Evolutionary conservation across 148 eudicot genomes (phyloP).

Genomic region (Amaranthus palmeri): DNA sequence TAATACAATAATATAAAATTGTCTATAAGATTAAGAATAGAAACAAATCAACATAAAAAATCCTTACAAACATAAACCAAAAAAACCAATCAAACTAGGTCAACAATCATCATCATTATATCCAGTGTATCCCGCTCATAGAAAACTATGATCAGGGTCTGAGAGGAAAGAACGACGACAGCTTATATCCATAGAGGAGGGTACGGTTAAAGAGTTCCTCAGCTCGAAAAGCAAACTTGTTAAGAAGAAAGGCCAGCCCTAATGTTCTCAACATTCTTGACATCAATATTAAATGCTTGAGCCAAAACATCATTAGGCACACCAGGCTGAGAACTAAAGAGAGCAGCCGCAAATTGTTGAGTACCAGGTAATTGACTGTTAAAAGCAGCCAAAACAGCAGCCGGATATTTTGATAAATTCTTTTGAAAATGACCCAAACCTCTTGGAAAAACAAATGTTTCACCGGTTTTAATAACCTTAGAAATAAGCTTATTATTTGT

Average conservation of each 20-base stretch:
- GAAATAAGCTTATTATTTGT: constrained; percentile 24
- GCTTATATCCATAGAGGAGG: too few relatives aligned
- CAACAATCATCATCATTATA: too few relatives aligned
- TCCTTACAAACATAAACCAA: too few relatives aligned
- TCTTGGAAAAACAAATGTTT: constrained; percentile 28
- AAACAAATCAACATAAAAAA: too few relatives aligned
- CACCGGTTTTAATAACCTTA: constrained; percentile 26
- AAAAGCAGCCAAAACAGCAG: constrained; percentile 32
- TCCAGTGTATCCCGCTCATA: too few relatives aligned
- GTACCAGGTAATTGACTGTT: constrained; percentile 38
- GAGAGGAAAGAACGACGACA: too few relatives aligned
- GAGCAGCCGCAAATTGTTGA: constrained; percentile 28
- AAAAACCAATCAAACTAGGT: too few relatives aligned
- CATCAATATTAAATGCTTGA: constrained; percentile 25
- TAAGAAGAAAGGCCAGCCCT: constrained; percentile 18
- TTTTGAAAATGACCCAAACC: constrained; percentile 35
- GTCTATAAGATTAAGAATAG: too few relatives aligned
- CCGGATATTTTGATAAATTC: constrained; percentile 17
- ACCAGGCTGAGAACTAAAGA: constrained; percentile 25
- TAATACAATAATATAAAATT: too few relatives aligned
- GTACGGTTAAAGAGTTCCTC: too few relatives aligned
- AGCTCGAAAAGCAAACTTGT: too few relatives aligned
- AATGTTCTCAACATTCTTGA: constrained; percentile 18
- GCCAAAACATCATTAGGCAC: constrained; percentile 29
- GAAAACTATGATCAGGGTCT: too few relatives aligned